Base-by-base conservation (phyloP, 495 filamentous ascomycete genomes). In the Trypethelium eluteriae region DNA sequence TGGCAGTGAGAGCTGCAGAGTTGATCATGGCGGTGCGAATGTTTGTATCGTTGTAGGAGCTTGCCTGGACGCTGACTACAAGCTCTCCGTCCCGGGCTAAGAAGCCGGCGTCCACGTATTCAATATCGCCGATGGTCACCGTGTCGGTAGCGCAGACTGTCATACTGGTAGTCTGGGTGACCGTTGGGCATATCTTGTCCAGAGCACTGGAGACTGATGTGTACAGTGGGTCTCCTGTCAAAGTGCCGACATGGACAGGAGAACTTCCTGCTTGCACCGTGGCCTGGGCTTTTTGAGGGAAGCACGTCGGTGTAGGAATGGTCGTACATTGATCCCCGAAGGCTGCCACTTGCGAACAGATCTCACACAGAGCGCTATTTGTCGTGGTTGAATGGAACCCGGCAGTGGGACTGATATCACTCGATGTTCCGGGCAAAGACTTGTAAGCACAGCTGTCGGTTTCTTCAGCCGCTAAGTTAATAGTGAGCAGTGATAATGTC, bases 121-220 rank as follows among this genome's bases (percentile, higher is more conserved):
- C 4, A 35, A 64, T 64, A 9, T n/a, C 36, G 12, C 35, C 25
- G 38, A 64, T 64, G 11, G 62, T 46, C 62, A 64, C 62, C 38
- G 5, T 44, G 46, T 39, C 36, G 16, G 62, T 63, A 39, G 61
- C 14, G 35, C 61, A 63, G 25, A 38, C 16, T 39, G 61, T 38
- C 35, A 44, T 44, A 44, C 39, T 44, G 12, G 3, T 16, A 38
- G n/a, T 63, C 61, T 63, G 18, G 6, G 61, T 63, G 39, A 38
- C 61, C 7, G 61, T 25, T 6, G 67, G 67, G 53, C 67, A 69
- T 35, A 69, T 32, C 35, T 62, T 67, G 36, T 67, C 64, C 14
- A 69, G 67, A 39, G 67, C 64, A n/a, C 46, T 67, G 16, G 67
- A 69, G 2, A 69, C 47, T 14, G 67, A 68, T 16, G 64, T 67